Base-by-base conservation (phyloP, 2,329 filamentous ascomycete genomes). In the Penicillium fuscoglaucum region DNA sequence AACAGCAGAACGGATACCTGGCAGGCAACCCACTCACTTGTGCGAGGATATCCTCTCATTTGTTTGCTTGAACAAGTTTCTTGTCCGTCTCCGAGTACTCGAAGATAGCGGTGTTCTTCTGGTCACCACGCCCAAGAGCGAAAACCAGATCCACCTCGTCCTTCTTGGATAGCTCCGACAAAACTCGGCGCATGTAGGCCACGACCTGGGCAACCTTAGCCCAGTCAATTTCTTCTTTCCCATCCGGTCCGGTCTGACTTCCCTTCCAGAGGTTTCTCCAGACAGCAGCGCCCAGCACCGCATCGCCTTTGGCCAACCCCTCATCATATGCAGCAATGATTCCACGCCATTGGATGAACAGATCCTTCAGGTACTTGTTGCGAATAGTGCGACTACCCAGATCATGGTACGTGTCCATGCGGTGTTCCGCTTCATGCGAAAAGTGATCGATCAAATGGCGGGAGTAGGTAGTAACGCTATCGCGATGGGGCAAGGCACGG, bases 241-340 rank as follows among this genome's bases (percentile, higher is more conserved):
- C 73, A 50, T 74, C 68, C 2, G 71, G 65, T 6, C 65, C 69
- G n/a, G 66, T 71, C 58, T 85, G 80, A 46, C 79, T 80, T 24
- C 85, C 91, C 78, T 93, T 92, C 82, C 91, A 96, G 56, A 99
- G 72, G 76, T 98, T 98, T 70, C 95, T 84, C 95, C 95, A 99
- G 48, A 99, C 81, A 9, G 95, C 95, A 43, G 89, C 78, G 5
- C 73, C 76, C 46, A 81, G 70, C 52, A 80, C 74, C 9, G 77
- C 76, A 69, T 82, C 78, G 3, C 79, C 77, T 57, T 78, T 78
- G 21, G 76, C 70, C 47, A 80, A 61, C 0, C 78, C 78, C 57
- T 81, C 79, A 43, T 78, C 77, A 67, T 81, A 79, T 1, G 91
- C 90, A 8, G 92, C 83, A 24, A 96, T 81, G 55, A 93, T 80